Conservation (phyloP, 2,329 filamentous ascomycete genomes). For the Penicillium sp. region DNA sequence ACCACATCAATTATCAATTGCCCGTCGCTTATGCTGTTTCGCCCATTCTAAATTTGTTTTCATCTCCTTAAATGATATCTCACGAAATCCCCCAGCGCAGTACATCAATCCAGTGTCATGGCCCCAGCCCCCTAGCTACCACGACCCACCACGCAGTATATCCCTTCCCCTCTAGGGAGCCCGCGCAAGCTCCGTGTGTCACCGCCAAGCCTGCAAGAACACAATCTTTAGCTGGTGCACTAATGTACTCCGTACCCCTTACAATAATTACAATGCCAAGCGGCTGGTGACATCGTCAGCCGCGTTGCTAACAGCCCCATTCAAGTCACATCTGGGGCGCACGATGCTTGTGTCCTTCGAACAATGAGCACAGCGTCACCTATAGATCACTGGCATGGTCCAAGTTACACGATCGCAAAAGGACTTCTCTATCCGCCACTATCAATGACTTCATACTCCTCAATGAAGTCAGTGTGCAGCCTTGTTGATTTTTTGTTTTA, state of each 20-base stretch:
- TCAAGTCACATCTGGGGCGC: background rate
- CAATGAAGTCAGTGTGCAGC: background rate
- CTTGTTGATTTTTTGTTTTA: background rate
- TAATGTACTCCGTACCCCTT: background rate
- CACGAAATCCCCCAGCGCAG: background rate
- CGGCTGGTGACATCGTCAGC: background rate
- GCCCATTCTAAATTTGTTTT: background rate
- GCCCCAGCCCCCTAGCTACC: background rate
- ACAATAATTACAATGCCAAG: background rate
- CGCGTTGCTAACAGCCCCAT: background rate
- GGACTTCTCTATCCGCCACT: background rate
- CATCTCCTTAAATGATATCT: background rate
- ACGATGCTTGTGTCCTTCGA: conserved; percentile 1
- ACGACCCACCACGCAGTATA: background rate
- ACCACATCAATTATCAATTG: background rate
- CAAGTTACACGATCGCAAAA: background rate
- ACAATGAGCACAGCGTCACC: background rate
- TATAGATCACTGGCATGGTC: background rate
- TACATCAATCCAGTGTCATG: no score
- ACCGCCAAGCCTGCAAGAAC: conserved; percentile 2
- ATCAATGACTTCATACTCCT: background rate
- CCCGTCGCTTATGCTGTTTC: background rate
- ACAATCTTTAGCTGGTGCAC: background rate
- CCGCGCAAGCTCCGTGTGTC: conserved; percentile 7
- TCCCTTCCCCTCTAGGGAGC: conserved; percentile 3